Conservation (phyloP, 192 early-diverging fungal species). For the Rhizophagus sp. region DNA sequence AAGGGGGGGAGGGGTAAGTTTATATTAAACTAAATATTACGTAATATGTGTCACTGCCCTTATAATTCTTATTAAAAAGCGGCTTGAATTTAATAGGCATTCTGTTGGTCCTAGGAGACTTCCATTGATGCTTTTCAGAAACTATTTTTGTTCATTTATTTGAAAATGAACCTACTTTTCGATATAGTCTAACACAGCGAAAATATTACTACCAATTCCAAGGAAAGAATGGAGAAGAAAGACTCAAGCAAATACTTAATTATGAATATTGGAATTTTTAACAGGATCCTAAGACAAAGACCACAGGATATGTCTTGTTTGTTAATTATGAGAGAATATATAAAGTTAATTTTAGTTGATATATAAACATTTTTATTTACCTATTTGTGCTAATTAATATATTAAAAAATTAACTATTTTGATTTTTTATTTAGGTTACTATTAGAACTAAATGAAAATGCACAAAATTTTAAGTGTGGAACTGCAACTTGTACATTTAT, state of each 20-base stretch:
- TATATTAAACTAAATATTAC: too few species aligned
- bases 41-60: too few species aligned
- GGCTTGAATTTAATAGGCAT: not conserved
- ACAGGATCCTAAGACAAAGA: not conserved
- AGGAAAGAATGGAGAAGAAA: not conserved
- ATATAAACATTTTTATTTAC: too few species aligned
- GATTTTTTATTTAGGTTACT: too few species aligned
- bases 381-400: too few species aligned
- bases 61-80: not conserved
- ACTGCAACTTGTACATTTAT: not conserved
- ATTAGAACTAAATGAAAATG: not conserved
- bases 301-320: not conserved
- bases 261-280: not conserved
- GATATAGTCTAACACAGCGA: not conserved
- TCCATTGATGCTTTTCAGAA: not conserved
- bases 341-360: not conserved
- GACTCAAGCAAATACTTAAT: not conserved
- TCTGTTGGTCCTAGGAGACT: not conserved
- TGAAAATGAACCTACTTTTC: not conserved
- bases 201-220: not conserved
- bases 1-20: too few species aligned
- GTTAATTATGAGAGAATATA: not conserved
- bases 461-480: not conserved
- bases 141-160: constrained; percentile 1
- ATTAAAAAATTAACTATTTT: too few species aligned